phyloP scores from a whole-genome alignment of 2,329 filamentous ascomycete genomes.

The Colletotrichum sp. region DNA sequence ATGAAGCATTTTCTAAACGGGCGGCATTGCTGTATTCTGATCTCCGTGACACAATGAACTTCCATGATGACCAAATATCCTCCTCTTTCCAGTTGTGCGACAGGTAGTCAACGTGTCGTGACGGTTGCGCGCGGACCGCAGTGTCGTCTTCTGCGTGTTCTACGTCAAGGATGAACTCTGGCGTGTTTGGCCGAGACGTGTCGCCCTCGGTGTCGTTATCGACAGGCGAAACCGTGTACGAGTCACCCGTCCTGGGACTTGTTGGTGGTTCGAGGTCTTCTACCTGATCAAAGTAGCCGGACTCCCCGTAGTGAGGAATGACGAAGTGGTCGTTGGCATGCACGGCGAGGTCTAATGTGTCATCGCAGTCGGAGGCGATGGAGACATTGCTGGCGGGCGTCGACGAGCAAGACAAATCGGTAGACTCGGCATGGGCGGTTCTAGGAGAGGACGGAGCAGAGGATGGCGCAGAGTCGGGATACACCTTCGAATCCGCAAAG shows the following conservation, averaged over 20 bases:
- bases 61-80: slow-evolving; percentile 97
- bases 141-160: slow-evolving; percentile 80
- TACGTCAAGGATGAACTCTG: slow-evolving; percentile 44
- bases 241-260: slow-evolving; percentile 54
- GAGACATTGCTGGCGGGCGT: slow-evolving; percentile 70
- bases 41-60: slow-evolving; percentile 83
- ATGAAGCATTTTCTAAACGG: slow-evolving; percentile 92
- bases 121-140: slow-evolving; percentile 74
- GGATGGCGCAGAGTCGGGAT: slow-evolving; percentile 53
- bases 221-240: slow-evolving; percentile 57
- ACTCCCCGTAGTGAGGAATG: slow-evolving; percentile 50
- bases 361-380: slow-evolving; percentile 62
- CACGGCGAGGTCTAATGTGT: slow-evolving; percentile 44
- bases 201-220: slow-evolving; percentile 56
- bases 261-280: slow-evolving; percentile 56
- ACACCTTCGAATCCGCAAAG: slow-evolving; percentile 47
- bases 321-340: slow-evolving; percentile 54
- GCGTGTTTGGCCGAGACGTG: slow-evolving; percentile 63
- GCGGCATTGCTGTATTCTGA: slow-evolving; percentile 81
- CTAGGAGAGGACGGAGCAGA: slow-evolving; percentile 63
- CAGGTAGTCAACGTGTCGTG: slow-evolving; percentile 92
- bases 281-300: slow-evolving; percentile 49
- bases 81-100: slow-evolving; percentile 94
- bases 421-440: slow-evolving; percentile 56
- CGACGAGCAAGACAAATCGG: slow-evolving; percentile 62